Evolutionary conservation across 2,329 filamentous ascomycete species (phyloP).

Genomic region (Coniochaeta ligniaria): DNA sequence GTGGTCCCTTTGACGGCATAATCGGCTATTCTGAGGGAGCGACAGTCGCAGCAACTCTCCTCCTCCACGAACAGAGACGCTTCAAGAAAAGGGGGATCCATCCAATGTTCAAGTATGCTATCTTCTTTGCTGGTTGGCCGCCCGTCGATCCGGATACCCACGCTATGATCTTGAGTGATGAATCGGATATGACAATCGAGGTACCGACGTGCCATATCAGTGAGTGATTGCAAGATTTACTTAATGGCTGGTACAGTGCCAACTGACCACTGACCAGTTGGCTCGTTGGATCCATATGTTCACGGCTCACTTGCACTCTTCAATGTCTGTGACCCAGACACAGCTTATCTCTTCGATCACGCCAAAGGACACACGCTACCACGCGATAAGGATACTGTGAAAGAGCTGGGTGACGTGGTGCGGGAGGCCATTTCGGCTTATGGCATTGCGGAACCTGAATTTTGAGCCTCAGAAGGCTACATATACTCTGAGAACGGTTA

Average conservation of each 20-base stretch:
- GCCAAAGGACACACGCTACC: slow-evolving; percentile 59
- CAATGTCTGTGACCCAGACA: slow-evolving; percentile 54
- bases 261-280: slow-evolving; percentile 24
- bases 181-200: slow-evolving; percentile 40
- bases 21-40: slow-evolving; percentile 57
- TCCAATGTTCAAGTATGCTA: slow-evolving; percentile 36
- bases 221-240: slow-evolving; percentile 19
- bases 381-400: slow-evolving; percentile 39
- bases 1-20: slow-evolving; percentile 42
- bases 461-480: not conserved
- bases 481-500: not conserved
- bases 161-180: slow-evolving; percentile 39
- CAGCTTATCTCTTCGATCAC: slow-evolving; percentile 55
- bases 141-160: slow-evolving; percentile 35
- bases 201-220: slow-evolving; percentile 45
- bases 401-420: slow-evolving; percentile 37
- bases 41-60: slow-evolving; percentile 42
- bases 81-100: slow-evolving; percentile 23
- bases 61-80: slow-evolving; percentile 41
- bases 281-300: slow-evolving; percentile 52
- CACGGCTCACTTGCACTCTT: slow-evolving; percentile 54
- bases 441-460: slow-evolving; percentile 4
- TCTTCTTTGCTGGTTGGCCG: slow-evolving; percentile 49
- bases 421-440: slow-evolving; percentile 20
- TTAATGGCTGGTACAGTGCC: not conserved